Base-by-base conservation (phyloP, 345 rosid genomes). In the Arabis hirsuta region DNA sequence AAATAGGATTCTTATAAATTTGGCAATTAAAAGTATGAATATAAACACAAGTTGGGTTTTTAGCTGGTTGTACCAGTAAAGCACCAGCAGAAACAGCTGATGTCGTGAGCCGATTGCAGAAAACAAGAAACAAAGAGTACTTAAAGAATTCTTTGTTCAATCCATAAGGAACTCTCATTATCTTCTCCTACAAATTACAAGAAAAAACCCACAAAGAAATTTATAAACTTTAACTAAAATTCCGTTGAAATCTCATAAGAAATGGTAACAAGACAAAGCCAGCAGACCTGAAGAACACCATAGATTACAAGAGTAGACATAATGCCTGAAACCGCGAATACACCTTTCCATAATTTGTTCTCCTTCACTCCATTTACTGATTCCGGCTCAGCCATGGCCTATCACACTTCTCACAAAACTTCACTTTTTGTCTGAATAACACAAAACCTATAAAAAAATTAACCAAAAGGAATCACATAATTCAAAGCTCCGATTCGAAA, bases 271-370 rank as follows among this genome's bases (percentile, higher is more conserved):
- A 20, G 3, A 32, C 7, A 45, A 63, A 22, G 34, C 12, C 45
- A 47, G 62, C 45, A 47, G 62, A 88, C 97, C 96, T 90, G 98
- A 42, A 93, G 73, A 79, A 93, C 80, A 54, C 98, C 98, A 55
- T 93, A 93, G 83, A 90, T 81, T 56, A 93, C 98, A 64, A 93
- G 98, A 73, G 98, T 89, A 62, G 77, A 77, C 97, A 93, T 89
- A 84, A 93, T 90, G 71, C 98, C 97, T 39, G 79, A 31, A 32
- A 90, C 96, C 2, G 97, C 96, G 32, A 94, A 84, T 42, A 84
- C 72, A 48, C 85, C 92, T 84, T 88, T 87, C 90, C 90, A 83
- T 69, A 89, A 32, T 79, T 81, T 88, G 81, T 71, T 81, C 75
- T 81, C 87, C 71, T 76, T 83, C 73, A 77, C 80, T 44, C 56